A percentile compares a stretch with the other conserved stretches of the same genome.
Evolutionary conservation across 169 alveolate genomes (phyloP).

Genomic region (Plasmodium relictum): DNA sequence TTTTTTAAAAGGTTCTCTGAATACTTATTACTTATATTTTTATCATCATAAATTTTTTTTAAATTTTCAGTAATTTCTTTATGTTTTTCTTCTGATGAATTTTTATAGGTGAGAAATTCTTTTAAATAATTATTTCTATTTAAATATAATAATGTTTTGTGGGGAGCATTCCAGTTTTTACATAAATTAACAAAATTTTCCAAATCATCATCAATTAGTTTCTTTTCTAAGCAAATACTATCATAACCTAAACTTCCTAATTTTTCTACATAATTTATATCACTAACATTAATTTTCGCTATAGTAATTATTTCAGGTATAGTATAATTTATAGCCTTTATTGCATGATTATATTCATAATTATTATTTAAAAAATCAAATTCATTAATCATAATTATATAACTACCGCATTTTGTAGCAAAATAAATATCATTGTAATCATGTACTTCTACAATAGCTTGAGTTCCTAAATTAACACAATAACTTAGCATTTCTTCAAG

Average conservation of each 20-base stretch:
- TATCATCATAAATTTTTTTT: slow-evolving; percentile 53
- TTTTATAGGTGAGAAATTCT: slow-evolving; percentile 44
- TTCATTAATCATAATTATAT: slow-evolving; percentile 81
- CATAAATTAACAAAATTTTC: slow-evolving; percentile 78
- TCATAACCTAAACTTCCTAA: slow-evolving; percentile 86
- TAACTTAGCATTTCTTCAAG: slow-evolving; percentile 80
- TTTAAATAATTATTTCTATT: slow-evolving; percentile 74
- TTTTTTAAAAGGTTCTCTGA: slow-evolving; percentile 48
- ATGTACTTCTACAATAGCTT: slow-evolving; percentile 88
- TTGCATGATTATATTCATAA: slow-evolving; percentile 83
- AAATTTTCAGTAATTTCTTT: slow-evolving; percentile 48
- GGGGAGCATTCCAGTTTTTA: slow-evolving; percentile 84
- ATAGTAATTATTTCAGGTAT: slow-evolving; percentile 83
- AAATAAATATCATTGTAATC: slow-evolving; percentile 81
- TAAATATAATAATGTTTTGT: slow-evolving; percentile 56
- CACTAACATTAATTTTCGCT: slow-evolving; percentile 82
- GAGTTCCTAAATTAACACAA: slow-evolving; percentile 84
- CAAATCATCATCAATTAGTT: slow-evolving; percentile 77
- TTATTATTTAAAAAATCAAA: slow-evolving; percentile 82
- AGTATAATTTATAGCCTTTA: slow-evolving; percentile 80
- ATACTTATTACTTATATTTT: slow-evolving; percentile 26
- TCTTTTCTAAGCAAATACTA: slow-evolving; percentile 84
- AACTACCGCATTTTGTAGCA: slow-evolving; percentile 81
- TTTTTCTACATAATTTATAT: slow-evolving; percentile 78
- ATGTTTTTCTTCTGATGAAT: slow-evolving; percentile 22